Base-by-base conservation (phyloP, 768 basidiomycete genomes). In the Tylopilus cervinicoccineus region DNA sequence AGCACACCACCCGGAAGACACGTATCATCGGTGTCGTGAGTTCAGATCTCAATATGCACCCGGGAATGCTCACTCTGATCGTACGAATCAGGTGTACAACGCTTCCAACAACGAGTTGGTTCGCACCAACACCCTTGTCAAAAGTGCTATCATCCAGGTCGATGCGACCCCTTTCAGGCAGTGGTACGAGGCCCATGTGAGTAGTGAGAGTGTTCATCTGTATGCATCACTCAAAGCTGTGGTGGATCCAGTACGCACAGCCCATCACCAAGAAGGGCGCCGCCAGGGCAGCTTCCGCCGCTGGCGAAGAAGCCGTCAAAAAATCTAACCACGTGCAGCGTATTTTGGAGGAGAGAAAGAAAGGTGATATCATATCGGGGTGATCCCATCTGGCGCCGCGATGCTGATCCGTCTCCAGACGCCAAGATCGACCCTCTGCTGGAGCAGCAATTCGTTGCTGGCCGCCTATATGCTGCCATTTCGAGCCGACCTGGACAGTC, bases 71-170 rank as follows among this genome's bases (percentile, higher is more conserved):
- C 51, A 66, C 24, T 14, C 1, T 14, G 20, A 36, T 29, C 37
- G 27, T 28, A 31, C 34, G 29, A 37, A 37, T 5, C 54, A 94
- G 93, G 89, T 93, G 41, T 99, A 98, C 83, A 99, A 98, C 71
- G 84, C 96, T 38, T 94, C 96, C 55, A 99, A 98, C 84, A 99
- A 99, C 76, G 96, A 99, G 75, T 84, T 98, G 65, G 95, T 99
- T 67, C 91, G 96, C 63, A 99, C 96, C 64, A 98, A 99, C 78
- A 99, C 96, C 47, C 85, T 99, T 49, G 96, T 99, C 68, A 97
- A 95, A 79, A 79, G 86, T 53, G 88, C 88, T 58, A 88, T 99
- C 74, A 90, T 99, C 72, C 94, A 98, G 70, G 72, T 99, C 65
- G 96, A 99, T 76, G 95, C 96, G 55, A 85, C 95, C 27, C 96